A percentile compares a stretch with the other conserved stretches of the same genome.
Conservation (phyloP, 768 basidiomycete species). For the Mycena albidolilacea region DNA sequence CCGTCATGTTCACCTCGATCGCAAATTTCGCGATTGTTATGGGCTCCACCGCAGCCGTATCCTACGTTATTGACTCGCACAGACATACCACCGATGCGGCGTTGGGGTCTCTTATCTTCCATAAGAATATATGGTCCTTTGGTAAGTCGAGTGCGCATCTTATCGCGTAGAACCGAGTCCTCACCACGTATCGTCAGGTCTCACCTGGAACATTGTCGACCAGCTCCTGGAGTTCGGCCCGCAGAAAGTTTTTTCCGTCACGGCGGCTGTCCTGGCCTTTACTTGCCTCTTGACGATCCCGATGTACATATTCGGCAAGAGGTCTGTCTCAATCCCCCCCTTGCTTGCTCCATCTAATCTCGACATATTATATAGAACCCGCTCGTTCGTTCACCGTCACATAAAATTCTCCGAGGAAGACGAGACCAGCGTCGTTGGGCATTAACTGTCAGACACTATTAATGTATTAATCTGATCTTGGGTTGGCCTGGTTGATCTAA, state of each 20-base stretch:
- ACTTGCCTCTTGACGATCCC: conserved; percentile 22
- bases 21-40: conserved; percentile 32
- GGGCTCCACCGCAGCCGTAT: conserved; percentile 30
- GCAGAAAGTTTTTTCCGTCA: conserved; percentile 28
- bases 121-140: conserved; percentile 35
- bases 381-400: conserved; percentile 25
- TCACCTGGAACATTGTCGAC: conserved; percentile 31
- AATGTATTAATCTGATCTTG: too few species aligned
- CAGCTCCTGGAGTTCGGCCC: conserved; percentile 28
- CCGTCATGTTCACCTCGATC: conserved; percentile 34
- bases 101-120: conserved; percentile 30
- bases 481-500: background rate
- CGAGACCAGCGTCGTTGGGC: conserved; percentile 25
- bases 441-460: background rate
- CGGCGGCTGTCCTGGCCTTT: conserved; percentile 13
- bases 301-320: conserved; percentile 35
- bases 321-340: background rate
- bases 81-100: conserved; percentile 33
- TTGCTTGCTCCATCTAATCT: too few species aligned
- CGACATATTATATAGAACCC: background rate
- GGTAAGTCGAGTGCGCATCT: background rate
- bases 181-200: background rate
- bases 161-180: background rate
- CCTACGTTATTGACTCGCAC: conserved; percentile 35
- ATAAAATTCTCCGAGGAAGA: conserved; percentile 34